Conservation (phyloP, 2,329 filamentous ascomycete species). For the Colletotrichum chlorophyti region DNA sequence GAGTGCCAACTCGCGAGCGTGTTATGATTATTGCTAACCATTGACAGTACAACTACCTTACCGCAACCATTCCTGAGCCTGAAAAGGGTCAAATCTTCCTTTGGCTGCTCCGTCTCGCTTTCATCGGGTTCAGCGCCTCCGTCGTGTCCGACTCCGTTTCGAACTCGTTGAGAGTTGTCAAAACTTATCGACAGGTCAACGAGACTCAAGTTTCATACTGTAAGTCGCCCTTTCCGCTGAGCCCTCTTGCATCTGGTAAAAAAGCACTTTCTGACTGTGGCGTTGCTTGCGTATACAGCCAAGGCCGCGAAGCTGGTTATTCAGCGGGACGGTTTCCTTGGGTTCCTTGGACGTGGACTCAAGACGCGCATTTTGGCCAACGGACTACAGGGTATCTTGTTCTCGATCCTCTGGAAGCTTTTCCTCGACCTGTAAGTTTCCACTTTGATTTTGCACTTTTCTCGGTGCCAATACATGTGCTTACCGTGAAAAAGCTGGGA, state of each 20-base stretch:
- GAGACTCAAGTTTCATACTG: slow-evolving; percentile 53
- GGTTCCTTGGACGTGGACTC: slow-evolving; percentile 52
- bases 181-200: slow-evolving; percentile 58
- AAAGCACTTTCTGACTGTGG: too few relatives aligned
- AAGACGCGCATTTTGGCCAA: slow-evolving; percentile 56
- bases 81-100: slow-evolving; percentile 45
- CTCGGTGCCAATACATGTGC: too few relatives aligned
- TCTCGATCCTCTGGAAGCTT: slow-evolving; percentile 56
- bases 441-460: too few relatives aligned
- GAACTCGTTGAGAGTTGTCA: slow-evolving; percentile 54
- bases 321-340: slow-evolving; percentile 46
- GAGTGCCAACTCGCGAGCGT: slow-evolving; percentile 4
- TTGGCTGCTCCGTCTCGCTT: slow-evolving; percentile 51
- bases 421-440: slow-evolving; percentile 55
- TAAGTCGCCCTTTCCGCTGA: slow-evolving; percentile 31
- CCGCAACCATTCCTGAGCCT: slow-evolving; percentile 46
- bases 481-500: slow-evolving; percentile 12
- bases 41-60: slow-evolving; percentile 50
- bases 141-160: slow-evolving; percentile 53
- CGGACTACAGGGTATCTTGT: slow-evolving; percentile 52
- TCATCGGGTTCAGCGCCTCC: slow-evolving; percentile 52
- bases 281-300: slow-evolving; percentile 34
- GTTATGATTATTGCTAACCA: neutral
- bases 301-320: slow-evolving; percentile 50
- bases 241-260: too few relatives aligned